These are phyloP conservation scores for Chrysoporthe puriensis DNA, from an alignment of 2,329 filamentous ascomycete genomes.

Conservation along the genomic window DNA sequence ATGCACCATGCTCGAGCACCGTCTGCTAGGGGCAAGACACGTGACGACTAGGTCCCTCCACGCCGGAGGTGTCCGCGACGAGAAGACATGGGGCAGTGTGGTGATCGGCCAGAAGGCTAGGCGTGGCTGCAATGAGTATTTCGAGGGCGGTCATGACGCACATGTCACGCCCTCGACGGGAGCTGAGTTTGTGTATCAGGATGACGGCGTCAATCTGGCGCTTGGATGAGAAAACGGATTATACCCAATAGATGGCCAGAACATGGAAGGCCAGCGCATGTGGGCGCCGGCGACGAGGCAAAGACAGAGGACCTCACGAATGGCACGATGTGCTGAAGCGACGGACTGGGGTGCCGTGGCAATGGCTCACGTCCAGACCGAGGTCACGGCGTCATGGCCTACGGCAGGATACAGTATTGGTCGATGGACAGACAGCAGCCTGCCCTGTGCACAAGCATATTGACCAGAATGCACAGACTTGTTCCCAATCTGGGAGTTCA, in stretches of 20 bases:
- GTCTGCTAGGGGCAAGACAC: slow-evolving; percentile 44
- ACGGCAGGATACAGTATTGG: not conserved
- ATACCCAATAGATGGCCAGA: not conserved
- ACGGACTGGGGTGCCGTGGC: not conserved
- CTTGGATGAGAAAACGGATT: not conserved
- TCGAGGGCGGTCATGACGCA: not conserved
- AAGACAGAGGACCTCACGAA: not conserved
- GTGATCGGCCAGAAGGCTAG: not conserved
- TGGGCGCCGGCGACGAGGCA: not conserved
- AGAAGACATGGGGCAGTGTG: not conserved
- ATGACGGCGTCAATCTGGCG: not conserved
- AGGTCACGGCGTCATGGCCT: not conserved
- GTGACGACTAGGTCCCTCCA: slow-evolving; percentile 39
- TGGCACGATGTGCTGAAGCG: not conserved
- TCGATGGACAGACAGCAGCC: not conserved
- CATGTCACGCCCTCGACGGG: not conserved
- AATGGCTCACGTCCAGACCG: not conserved
- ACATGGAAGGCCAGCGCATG: not conserved
- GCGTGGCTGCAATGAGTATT: not conserved
- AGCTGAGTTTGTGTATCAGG: not conserved
- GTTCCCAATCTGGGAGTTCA: too few species aligned
- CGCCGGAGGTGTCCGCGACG: not conserved
- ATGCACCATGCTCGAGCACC: slow-evolving; percentile 39
- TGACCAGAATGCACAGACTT: not conserved
- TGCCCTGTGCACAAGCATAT: not conserved